Conservation (phyloP, 2,329 filamentous ascomycete species). For the Trichoderma koningiopsis region DNA sequence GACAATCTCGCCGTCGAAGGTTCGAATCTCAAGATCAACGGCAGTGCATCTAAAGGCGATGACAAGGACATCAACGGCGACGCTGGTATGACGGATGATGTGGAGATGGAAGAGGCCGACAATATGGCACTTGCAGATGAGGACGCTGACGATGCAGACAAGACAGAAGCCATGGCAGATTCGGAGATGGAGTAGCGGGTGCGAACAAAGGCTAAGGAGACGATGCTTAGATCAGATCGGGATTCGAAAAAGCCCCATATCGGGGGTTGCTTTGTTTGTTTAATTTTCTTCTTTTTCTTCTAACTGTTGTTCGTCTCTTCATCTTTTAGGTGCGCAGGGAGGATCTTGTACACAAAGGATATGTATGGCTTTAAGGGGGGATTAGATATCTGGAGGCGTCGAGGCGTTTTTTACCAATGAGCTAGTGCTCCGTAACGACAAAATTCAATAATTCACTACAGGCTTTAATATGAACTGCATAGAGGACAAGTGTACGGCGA, state of each 20-base stretch:
- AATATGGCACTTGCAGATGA: conserved; percentile 45
- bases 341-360: conserved; percentile 42
- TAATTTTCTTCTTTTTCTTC: conserved; percentile 42
- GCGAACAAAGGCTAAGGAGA: not conserved
- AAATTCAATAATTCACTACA: not conserved
- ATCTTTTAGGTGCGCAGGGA: conserved; percentile 55
- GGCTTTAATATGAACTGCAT: not conserved
- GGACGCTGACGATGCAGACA: conserved; percentile 48
- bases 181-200: conserved; percentile 39
- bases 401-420: conserved; percentile 19
- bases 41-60: conserved; percentile 4
- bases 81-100: conserved; percentile 52
- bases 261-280: conserved; percentile 37
- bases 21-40: conserved; percentile 19
- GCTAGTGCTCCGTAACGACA: conserved; percentile 18
- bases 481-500: not conserved
- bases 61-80: conserved; percentile 45
- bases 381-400: conserved; percentile 38
- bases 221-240: not conserved
- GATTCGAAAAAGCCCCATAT: conserved; percentile 26
- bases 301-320: conserved; percentile 36
- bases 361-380: conserved; percentile 41
- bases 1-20: conserved; percentile 9
- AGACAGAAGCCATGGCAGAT: conserved; percentile 43
- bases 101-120: conserved; percentile 54